phyloP scores from a whole-genome alignment of 1,284 basidiomycete genomes.

The Ganoderma meredithae region DNA sequence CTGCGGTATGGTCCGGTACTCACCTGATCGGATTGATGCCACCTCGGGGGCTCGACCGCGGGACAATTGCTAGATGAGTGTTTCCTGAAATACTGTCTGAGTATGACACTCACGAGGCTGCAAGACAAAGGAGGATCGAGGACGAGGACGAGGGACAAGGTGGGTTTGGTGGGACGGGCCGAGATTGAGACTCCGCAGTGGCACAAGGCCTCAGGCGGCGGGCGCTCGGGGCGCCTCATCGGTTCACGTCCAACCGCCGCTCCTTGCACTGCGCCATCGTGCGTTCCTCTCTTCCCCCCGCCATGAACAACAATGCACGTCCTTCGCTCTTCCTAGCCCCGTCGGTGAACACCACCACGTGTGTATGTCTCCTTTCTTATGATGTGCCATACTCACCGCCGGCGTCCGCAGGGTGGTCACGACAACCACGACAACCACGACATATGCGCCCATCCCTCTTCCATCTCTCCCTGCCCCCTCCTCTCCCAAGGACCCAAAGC shows the following conservation, averaged over 20 bases:
- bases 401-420: conserved; percentile 72
- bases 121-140: neutral
- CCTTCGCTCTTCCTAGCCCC: conserved; percentile 74
- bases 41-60: neutral
- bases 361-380: conserved; percentile 39
- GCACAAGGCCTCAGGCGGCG: conserved; percentile 28
- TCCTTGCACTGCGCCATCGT: conserved; percentile 28
- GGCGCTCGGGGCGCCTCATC: conserved; percentile 23
- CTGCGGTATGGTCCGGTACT: neutral
- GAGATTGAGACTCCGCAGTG: conserved; percentile 32
- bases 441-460: conserved; percentile 82
- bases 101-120: neutral
- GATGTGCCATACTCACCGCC: conserved; percentile 38
- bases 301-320: conserved; percentile 64
- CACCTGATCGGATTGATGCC: neutral
- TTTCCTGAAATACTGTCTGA: neutral
- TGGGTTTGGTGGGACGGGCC: conserved; percentile 11
- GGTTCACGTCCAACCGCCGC: conserved; percentile 32
- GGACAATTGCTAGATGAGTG: neutral
- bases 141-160: conserved; percentile 5
- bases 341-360: conserved; percentile 82
- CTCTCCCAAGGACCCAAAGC: conserved; percentile 78
- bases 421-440: conserved; percentile 85
- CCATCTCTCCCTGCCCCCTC: conserved; percentile 72
- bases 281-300: conserved; percentile 36